phyloP scores from a whole-genome alignment of 345 rosid genomes.

The Orychophragmus violaceus region DNA sequence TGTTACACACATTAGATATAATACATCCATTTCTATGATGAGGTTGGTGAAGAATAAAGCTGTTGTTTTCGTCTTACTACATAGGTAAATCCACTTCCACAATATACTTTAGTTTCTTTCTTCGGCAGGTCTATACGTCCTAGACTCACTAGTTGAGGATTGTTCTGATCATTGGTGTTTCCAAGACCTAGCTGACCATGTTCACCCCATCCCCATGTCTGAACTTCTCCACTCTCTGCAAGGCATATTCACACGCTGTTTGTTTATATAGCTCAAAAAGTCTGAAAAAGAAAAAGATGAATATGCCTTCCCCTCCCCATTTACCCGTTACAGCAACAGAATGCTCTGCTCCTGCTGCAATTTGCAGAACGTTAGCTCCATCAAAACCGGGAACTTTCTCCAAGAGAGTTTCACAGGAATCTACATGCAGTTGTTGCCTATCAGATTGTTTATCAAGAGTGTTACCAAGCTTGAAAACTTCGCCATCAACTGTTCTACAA shows the following conservation, averaged over 20 bases:
- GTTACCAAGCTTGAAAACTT: slow-evolving; percentile 66
- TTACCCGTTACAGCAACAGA: slow-evolving; percentile 71
- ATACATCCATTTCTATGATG: not conserved
- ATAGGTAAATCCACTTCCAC: slow-evolving; percentile 90
- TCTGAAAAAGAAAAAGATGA: not conserved
- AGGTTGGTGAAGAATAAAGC: not conserved
- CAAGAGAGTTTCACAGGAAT: slow-evolving; percentile 27
- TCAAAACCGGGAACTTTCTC: slow-evolving; percentile 44
- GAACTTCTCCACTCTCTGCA: slow-evolving; percentile 56
- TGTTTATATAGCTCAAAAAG: not conserved
- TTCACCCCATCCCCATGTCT: slow-evolving; percentile 99
- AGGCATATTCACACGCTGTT: not conserved
- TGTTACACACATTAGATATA: slow-evolving; percentile 1
- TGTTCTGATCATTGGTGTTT: slow-evolving; percentile 45
- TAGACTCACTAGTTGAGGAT: slow-evolving; percentile 43
- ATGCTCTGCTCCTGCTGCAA: slow-evolving; percentile 92
- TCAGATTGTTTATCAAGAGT: slow-evolving; percentile 33
- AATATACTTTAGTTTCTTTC: slow-evolving; percentile 38
- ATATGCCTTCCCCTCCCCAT: not conserved
- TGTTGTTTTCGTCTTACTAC: slow-evolving; percentile 29
- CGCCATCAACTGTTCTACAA: slow-evolving; percentile 47
- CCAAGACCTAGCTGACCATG: slow-evolving; percentile 94
- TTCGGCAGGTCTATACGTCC: slow-evolving; percentile 9
- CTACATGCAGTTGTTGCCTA: slow-evolving; percentile 27
- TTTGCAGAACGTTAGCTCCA: slow-evolving; percentile 39